phyloP scores from a whole-genome alignment of 1,284 basidiomycete species.

The Mycosarcoma mackinlayi region DNA sequence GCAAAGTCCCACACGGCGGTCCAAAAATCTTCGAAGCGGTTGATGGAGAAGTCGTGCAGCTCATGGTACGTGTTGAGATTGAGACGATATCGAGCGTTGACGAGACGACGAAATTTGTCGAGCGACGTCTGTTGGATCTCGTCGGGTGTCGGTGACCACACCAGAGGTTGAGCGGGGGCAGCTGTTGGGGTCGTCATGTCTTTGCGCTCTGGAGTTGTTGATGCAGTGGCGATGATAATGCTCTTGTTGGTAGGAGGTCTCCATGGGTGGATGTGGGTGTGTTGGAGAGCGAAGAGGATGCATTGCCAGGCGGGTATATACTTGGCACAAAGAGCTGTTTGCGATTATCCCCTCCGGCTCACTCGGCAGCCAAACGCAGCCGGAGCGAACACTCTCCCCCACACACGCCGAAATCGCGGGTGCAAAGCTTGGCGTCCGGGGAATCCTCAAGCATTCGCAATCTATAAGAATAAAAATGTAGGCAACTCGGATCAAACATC shows the following conservation, averaged over 20 bases:
- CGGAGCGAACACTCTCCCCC: conserved; percentile 2
- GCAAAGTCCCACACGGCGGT: conserved; percentile 45
- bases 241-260: not conserved
- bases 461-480: too few relatives aligned
- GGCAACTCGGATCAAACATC: too few relatives aligned
- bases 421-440: not conserved
- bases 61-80: conserved; percentile 45
- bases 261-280: too few relatives aligned
- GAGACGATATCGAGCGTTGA: conserved; percentile 42
- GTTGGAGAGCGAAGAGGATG: too few relatives aligned
- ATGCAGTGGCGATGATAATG: not conserved
- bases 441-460: too few relatives aligned
- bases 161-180: conserved; percentile 28
- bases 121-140: conserved; percentile 33
- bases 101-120: conserved; percentile 46
- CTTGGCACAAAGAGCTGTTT: too few relatives aligned
- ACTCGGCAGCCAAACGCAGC: not conserved
- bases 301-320: too few relatives aligned
- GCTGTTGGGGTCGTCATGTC: conserved; percentile 16
- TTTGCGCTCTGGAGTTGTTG: not conserved
- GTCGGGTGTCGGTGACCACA: conserved; percentile 34
- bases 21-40: conserved; percentile 46
- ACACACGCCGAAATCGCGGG: conserved; percentile 5
- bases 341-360: conserved; percentile 6
- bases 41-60: conserved; percentile 49